A percentile compares a stretch with the other conserved stretches of the same genome.
phyloP scores from a whole-genome alignment of 1,284 basidiomycete genomes.

The Kalmanozyma brasiliensis region DNA sequence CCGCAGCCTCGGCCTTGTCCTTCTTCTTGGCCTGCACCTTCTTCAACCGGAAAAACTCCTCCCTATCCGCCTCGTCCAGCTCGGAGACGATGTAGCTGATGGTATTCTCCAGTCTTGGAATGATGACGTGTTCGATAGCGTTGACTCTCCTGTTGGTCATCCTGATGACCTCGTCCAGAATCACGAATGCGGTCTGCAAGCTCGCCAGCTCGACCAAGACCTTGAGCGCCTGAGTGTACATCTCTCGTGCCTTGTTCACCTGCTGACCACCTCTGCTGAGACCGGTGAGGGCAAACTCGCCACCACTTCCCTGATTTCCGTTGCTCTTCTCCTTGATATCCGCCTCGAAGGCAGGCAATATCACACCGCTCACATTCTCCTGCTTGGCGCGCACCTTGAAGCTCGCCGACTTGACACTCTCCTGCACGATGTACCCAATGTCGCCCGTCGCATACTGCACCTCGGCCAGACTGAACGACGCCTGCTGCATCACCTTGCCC shows the following conservation, averaged over 20 bases:
- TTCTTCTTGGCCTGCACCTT: conserved; percentile 66
- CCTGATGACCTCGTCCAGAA: conserved; percentile 97
- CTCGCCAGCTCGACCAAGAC: conserved; percentile 97
- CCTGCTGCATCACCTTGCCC: conserved; percentile 97
- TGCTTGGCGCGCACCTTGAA: conserved; percentile 95
- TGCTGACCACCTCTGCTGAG: conserved; percentile 96
- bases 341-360: conserved; percentile 87
- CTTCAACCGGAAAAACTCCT: conserved; percentile 68
- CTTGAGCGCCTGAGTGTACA: conserved; percentile 95
- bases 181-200: conserved; percentile 91
- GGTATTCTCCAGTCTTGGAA: conserved; percentile 94
- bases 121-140: conserved; percentile 97
- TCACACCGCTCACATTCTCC: conserved; percentile 97
- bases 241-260: conserved; percentile 89
- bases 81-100: conserved; percentile 72
- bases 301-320: conserved; percentile 17
- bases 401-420: conserved; percentile 77
- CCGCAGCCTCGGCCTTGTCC: conserved; percentile 48
- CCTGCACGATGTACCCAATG: conserved; percentile 79
- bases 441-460: conserved; percentile 94
- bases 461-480: conserved; percentile 97
- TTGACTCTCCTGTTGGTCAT: conserved; percentile 98
- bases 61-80: conserved; percentile 66
- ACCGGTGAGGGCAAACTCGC: conserved; percentile 96
- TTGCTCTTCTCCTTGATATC: conserved; percentile 38